Evolutionary conservation across 2,329 filamentous ascomycete species (phyloP), one percentile per base, ranked within the genome.

Genomic region (Colletotrichum cereale): DNA sequence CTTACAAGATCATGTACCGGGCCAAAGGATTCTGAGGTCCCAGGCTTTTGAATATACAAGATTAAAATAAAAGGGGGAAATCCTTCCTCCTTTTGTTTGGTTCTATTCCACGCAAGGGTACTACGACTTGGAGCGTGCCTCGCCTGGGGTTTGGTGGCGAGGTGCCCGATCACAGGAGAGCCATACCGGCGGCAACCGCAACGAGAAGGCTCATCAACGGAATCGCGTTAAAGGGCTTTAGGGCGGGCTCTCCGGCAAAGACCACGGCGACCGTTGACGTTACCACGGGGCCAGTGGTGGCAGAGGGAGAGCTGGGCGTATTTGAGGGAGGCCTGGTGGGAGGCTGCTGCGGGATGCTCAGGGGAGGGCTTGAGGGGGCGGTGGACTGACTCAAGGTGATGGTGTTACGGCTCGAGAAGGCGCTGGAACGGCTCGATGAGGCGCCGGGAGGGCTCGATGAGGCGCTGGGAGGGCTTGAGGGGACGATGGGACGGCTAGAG

Each of bases 161-260:
- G 24, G 14, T n/a, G n/a, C 12, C 31, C 10, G 18, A 2, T 60
- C 64, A 73, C 50, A 73, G 31, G 18, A 62, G 34, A 38, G 14
- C 44, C 36, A 71, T 40, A 8, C 67, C 71, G 31, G 64, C 26
- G 8, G 50, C 60, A 38, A 73, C 47, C 29, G 47, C 67, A 10
- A 58, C 71, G 14, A 73, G 42, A 5, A 55, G 29, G 18, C 42
- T 40, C 38, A 71, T 38, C 18, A 71, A 6, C 14, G 71, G 57
- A 18, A 71, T 10, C 24, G 53, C 57, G 21, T 31, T 29, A 42
- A 48, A n/a, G 5, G 57, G 44, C 26, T 52, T 61, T n/a, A 70
- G 50, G 11, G 52, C 38, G 18, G 67, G 31, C 44, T 55, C 67
- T n/a, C 62, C 67, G 18, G 67, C 48, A 2, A 38, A 31, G 4